A percentile compares a stretch with the other conserved stretches of the same genome.
Evolutionary conservation across 1,139 yeast species (phyloP).

Genomic region (Torulaspora pretoriensis): DNA sequence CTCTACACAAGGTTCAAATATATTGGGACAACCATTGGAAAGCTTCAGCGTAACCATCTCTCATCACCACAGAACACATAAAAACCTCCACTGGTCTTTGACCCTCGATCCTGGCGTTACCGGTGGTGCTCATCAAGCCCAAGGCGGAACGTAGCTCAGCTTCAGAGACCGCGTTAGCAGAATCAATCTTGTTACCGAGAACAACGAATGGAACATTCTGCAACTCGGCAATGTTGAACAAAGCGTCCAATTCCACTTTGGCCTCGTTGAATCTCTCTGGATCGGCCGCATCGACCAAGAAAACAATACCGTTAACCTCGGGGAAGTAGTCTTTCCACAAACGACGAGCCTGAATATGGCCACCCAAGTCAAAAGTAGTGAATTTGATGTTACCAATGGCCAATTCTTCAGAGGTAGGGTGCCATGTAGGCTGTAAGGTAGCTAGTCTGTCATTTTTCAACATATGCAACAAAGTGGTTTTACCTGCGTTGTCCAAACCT

Average conservation of each 20-base stretch:
- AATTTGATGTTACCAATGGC: conserved; percentile 95
- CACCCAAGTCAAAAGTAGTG: conserved; percentile 98
- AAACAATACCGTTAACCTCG: conserved; percentile 95
- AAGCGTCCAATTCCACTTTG: conserved; percentile 87
- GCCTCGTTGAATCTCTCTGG: conserved; percentile 93
- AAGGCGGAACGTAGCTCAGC: conserved; percentile 89
- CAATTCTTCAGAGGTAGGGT: conserved; percentile 96
- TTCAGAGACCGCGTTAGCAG: conserved; percentile 90
- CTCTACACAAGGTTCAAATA: conserved; percentile 45
- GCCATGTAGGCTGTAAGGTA: conserved; percentile 94
- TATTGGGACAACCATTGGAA: conserved; percentile 95
- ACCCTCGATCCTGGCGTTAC: conserved; percentile 69
- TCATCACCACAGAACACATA: conserved; percentile 97
- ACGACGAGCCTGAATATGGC: conserved; percentile 97
- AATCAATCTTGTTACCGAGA: conserved; percentile 94
- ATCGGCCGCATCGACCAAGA: conserved; percentile 95
- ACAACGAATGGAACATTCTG: conserved; percentile 84
- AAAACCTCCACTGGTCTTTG: conserved; percentile 91
- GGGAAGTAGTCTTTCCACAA: conserved; percentile 99
- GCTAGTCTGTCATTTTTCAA: conserved; percentile 95
- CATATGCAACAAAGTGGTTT: conserved; percentile 95
- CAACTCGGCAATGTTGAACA: conserved; percentile 88
- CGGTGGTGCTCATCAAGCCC: conserved; percentile 85
- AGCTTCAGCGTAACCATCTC: conserved; percentile 94
- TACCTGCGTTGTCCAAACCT: conserved; percentile 98